Base-by-base conservation (phyloP, 179 eudicot species). In the Beta lomatogona region DNA sequence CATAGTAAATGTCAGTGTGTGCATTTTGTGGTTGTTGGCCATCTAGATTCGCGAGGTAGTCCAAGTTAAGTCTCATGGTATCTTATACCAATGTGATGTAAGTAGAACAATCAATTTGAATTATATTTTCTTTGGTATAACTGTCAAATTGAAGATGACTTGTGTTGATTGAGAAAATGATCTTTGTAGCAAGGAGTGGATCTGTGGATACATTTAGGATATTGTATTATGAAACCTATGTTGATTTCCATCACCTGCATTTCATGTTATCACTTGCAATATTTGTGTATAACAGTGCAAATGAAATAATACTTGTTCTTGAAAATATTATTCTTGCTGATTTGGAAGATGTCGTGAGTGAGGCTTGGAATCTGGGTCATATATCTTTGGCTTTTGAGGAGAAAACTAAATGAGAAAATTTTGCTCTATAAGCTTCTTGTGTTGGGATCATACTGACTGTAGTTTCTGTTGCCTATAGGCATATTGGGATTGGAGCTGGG, bases 401-500 rank as follows among this genome's bases (percentile, higher is more conserved):
- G 55, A 18, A 28, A 53, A 45, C 10, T 61, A 9, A 55, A 75
- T 16, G 21, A 44, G 45, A 0, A 16, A 6, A 63, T 66, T 44
- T 12, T 4, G 4, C 8, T 71, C 57, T 22, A 5, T 21, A 12
- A 28, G 41, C 19, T 54, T 67, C 22, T 21, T 75, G 14, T 67
- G 44, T 22, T 76, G 54, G 7, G 28, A 31, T 53, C 4, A 21
- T 48, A 55, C 8, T 73, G 10, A 71, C 15, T 73, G 1, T 54
- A 41, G 41, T 60, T 75, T 54, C 7, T 82, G 22, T 53, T 86
- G 81, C 71, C 72, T 25, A 52, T 70, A 97, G 99, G 95, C 90
- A 50, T 97, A 89, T 86, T 97, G 99, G 99, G 97, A 97, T 71
- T 97, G 99, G 99, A 97, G 98, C 86, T 97, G 99, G 99, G 97